Evolutionary conservation across 495 filamentous ascomycete genomes (phyloP), one percentile per base, ranked within the genome.

Genomic region (Xylaria curta): DNA sequence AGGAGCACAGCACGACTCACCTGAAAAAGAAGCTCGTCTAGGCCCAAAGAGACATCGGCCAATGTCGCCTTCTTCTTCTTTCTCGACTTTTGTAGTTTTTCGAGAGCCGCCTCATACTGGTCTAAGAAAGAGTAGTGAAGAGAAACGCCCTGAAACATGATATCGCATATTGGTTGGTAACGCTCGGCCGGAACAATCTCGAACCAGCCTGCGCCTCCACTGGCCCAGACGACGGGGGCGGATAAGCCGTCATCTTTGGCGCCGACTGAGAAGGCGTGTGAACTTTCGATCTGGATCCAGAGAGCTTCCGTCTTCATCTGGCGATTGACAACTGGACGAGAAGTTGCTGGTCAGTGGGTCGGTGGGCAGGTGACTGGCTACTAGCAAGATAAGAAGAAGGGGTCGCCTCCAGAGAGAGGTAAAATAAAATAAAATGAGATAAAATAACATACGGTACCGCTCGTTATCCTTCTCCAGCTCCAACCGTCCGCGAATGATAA

Each of bases 151-250:
- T 93, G 89, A 33, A 86, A 84, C 82, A 94, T 92, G 17, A 87
- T 82, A 65, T 88, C 82, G 82, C 88, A 94, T 66, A 89, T 88
- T 3, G 80, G 74, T 68, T 83, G 79, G 79, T 93, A 97, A 3
- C 82, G 78, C 58, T 83, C 82, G 61, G 89, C 85, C 1, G 93
- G 91, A 28, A 83, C 80, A 33, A 96, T 88, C 77, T 91, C 87
- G 80, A 89, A 95, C 92, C 93, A 95, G 68, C 92, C 93, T n/a
- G 91, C 88, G 70, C 84, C 80, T 60, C 93, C 93, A 44, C 89
- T 88, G 40, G 92, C 91, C 93, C 93, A 97, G 60, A 95, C 80
- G 44, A 87, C 85, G 46, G 90, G 83, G 26, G 84, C 85, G 8
- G 88, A 85, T 74, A 90, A 86, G 13, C 85, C 85, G 61, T 86